Percentiles rank a stretch among this genome's conserved stretches.
phyloP scores from a whole-genome alignment of 306 rosid species.

The Vigna reflexopilosa region DNA sequence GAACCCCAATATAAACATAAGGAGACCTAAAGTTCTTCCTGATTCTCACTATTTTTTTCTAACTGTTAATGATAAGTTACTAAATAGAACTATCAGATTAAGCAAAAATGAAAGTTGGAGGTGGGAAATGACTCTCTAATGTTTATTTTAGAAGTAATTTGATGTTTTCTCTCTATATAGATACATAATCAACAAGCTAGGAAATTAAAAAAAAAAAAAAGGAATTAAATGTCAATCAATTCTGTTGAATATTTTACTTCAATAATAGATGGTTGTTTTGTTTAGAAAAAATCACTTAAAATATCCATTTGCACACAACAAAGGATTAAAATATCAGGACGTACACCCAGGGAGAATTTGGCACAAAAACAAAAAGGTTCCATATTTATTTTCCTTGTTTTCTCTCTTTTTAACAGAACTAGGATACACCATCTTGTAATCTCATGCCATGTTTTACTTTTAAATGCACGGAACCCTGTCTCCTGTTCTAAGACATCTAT shows the following conservation, averaged over 20 bases:
- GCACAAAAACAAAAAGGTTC: too few species aligned
- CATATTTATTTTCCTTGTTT: too few species aligned
- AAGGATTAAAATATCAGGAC: neutral
- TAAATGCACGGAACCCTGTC: neutral
- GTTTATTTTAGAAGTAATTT: too few species aligned
- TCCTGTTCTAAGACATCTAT: neutral
- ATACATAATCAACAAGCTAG: neutral
- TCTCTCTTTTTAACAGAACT: too few species aligned
- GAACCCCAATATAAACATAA: neutral
- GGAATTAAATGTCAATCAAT: conserved; percentile 13
- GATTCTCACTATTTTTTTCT: too few species aligned
- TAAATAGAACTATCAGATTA: too few species aligned
- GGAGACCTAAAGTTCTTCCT: too few species aligned
- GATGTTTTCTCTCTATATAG: too few species aligned
- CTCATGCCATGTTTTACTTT: neutral
- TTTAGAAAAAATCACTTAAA: neutral
- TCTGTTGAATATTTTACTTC: neutral
- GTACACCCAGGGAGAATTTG: neutral
- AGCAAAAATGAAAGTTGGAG: too few species aligned
- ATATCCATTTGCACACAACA: neutral
- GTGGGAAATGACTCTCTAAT: too few species aligned
- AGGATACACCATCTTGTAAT: neutral
- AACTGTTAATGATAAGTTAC: too few species aligned
- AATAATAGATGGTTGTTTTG: neutral
- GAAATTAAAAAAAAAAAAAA: neutral